Evolutionary conservation across 257 asterid species (phyloP), one percentile per base, ranked within the genome.

Genomic region (Solanum neorickii): DNA sequence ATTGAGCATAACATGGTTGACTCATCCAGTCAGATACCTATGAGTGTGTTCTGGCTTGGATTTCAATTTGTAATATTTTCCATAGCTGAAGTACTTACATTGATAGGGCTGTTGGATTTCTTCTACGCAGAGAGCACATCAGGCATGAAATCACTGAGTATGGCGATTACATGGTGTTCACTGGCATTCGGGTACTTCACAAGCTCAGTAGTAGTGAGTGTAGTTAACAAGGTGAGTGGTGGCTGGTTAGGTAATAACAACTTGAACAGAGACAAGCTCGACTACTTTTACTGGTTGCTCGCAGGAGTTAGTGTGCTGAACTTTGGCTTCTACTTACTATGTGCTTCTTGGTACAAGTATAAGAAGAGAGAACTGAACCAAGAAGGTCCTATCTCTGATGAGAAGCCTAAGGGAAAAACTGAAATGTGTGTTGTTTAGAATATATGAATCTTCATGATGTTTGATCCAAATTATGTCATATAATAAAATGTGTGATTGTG

Each of bases 81-180:
- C 20, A 76, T 12, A n/a, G 82, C 98, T 1, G 96, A 94, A 60
- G 92, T 94, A 92, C 94, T 95, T 52, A 94, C 98, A 9, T 49
- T 93, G 70, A 94, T 92, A 42, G 96, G 97, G 82, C 68, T 94
- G 84, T 86, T 94, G 59, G 95, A 94, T n/a, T 94, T 95, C 91
- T 95, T 94, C 91, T 92, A 95, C 8, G 92, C 92, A 0, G 95
- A 94, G 93, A 94, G 95, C 89, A 93, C 97, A 8, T 73, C 85
- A 1, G 93, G 94, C 47, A 93, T 92, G 97, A 94, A 95, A 89
- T 94, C 98, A 0, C 80, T 93, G 7, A 83, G 97, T 85, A 91
- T 94, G 3, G 93, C 96, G 47, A 90, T 95, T 82, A 89, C 94
- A 1, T 94, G 97, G 98, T 92, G 94, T 86, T 94, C 98, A 37